phyloP scores from a whole-genome alignment of 495 filamentous ascomycete species.

The Penicillium macrosclerotiorum region DNA sequence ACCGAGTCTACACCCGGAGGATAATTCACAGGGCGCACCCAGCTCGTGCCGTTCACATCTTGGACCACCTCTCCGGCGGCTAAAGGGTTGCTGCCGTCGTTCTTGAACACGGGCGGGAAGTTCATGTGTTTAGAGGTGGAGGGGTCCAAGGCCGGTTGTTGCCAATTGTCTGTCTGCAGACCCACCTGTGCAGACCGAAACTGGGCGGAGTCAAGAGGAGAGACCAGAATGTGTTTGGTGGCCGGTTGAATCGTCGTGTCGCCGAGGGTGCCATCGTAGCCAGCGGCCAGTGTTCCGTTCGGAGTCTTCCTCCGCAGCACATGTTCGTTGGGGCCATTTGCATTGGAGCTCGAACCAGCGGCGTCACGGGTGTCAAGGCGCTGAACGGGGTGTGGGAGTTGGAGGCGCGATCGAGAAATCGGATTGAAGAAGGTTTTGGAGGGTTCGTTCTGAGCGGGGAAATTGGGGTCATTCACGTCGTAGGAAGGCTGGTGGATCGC shows the following conservation, averaged over 20 bases:
- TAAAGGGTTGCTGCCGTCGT: constrained; percentile 28
- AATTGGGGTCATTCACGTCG: constrained; percentile 28
- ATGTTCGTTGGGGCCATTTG: constrained; percentile 57
- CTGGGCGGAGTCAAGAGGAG: constrained; percentile 46
- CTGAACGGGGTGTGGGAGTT: constrained; percentile 46
- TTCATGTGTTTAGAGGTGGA: constrained; percentile 34
- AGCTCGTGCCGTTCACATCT: constrained; percentile 38
- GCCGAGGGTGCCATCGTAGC: constrained; percentile 83
- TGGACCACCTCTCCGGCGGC: constrained; percentile 32
- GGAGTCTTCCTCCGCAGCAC: constrained; percentile 91
- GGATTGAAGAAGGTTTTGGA: constrained; percentile 28
- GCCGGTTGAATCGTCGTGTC: constrained; percentile 75
- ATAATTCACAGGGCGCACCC: constrained; percentile 45
- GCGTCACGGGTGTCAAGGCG: constrained; percentile 32
- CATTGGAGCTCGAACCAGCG: constrained; percentile 18
- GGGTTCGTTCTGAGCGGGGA: constrained; percentile 28
- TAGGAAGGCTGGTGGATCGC: constrained; percentile 26
- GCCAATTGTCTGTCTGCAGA: constrained; percentile 32
- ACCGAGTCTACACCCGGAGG: constrained; percentile 49
- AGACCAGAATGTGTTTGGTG: constrained; percentile 85
- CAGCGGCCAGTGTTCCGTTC: constrained; percentile 86
- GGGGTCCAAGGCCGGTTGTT: constrained; percentile 26
- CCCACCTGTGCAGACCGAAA: constrained; percentile 28
- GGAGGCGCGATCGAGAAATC: constrained; percentile 32
- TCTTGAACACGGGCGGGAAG: constrained; percentile 45